phyloP scores from a whole-genome alignment of 1,139 yeast species.

The Yamadazyma sp. region DNA sequence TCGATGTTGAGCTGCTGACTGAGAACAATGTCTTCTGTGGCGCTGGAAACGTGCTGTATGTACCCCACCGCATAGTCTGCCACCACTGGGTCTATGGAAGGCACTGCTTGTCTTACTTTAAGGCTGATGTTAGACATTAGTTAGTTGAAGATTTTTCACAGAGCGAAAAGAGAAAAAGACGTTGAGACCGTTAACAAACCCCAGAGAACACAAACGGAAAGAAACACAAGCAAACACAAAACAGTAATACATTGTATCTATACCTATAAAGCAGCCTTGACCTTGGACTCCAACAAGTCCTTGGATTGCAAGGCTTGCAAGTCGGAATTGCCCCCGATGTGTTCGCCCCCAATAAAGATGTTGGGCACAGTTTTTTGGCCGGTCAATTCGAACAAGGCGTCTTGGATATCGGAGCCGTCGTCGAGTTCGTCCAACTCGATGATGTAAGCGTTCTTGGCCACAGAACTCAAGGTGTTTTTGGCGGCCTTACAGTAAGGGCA shows the following conservation, averaged over 20 bases:
- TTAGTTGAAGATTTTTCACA: slow-evolving; percentile 1
- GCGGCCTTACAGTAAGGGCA: slow-evolving; percentile 76
- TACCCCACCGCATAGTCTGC: slow-evolving; percentile 92
- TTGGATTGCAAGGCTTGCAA: slow-evolving; percentile 58
- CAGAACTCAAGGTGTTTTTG: slow-evolving; percentile 54
- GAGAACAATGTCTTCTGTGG: slow-evolving; percentile 80
- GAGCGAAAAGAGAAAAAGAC: not conserved
- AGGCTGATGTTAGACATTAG: slow-evolving; percentile 59
- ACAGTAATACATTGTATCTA: too few relatives aligned
- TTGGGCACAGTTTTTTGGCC: slow-evolving; percentile 96
- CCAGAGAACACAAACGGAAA: not conserved
- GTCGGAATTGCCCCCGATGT: slow-evolving; percentile 93
- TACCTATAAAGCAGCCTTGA: slow-evolving; percentile 39
- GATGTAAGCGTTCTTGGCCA: slow-evolving; percentile 56
- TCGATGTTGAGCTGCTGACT: slow-evolving; percentile 70
- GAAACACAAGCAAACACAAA: not conserved
- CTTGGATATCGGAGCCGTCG: slow-evolving; percentile 63
- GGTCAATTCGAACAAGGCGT: slow-evolving; percentile 69
- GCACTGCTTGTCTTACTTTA: slow-evolving; percentile 86
- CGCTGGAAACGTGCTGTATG: slow-evolving; percentile 69
- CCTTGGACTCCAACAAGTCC: slow-evolving; percentile 35
- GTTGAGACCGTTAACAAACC: too few relatives aligned
- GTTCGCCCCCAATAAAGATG: slow-evolving; percentile 84
- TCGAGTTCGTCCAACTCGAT: slow-evolving; percentile 59
- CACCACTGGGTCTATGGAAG: slow-evolving; percentile 84